Evolutionary conservation across 768 basidiomycete species (phyloP).

Genomic region (Termitomyces sp.): DNA sequence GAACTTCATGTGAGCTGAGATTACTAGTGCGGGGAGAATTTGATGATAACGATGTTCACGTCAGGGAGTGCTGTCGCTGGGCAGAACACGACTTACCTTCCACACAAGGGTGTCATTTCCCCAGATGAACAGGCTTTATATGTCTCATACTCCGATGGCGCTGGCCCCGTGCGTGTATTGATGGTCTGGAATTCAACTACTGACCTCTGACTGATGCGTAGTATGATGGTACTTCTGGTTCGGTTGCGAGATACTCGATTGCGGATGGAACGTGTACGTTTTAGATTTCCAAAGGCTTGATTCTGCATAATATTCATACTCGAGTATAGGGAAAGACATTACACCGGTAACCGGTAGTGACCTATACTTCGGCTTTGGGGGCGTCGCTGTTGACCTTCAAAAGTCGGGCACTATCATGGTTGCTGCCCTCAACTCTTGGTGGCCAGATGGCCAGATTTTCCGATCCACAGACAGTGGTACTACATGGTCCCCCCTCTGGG

Average conservation of each 20-base stretch:
- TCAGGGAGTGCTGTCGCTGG: constrained; percentile 54
- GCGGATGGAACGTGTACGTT: constrained; percentile 38
- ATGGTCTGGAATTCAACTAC: neutral
- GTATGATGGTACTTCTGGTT: constrained; percentile 53
- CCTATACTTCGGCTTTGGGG: constrained; percentile 60
- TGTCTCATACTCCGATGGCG: constrained; percentile 56
- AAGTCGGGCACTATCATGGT: constrained; percentile 64
- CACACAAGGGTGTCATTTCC: constrained; percentile 64
- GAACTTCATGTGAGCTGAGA: constrained; percentile 42
- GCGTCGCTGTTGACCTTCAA: constrained; percentile 54
- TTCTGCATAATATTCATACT: neutral
- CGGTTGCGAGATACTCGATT: constrained; percentile 48
- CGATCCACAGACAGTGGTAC: constrained; percentile 52
- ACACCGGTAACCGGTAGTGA: constrained; percentile 56
- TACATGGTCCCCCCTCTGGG: constrained; percentile 58
- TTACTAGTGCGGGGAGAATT: neutral
- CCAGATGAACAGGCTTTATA: constrained; percentile 52
- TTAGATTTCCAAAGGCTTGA: neutral
- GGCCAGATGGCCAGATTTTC: constrained; percentile 63
- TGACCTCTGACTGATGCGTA: constrained; percentile 8
- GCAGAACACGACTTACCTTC: constrained; percentile 50
- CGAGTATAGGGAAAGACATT: constrained; percentile 46
- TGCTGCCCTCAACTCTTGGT: constrained; percentile 60
- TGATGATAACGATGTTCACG: neutral
- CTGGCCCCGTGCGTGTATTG: constrained; percentile 41